Evolutionary conservation across 345 rosid genomes (phyloP).

Genomic region (Salix arbutifolia): DNA sequence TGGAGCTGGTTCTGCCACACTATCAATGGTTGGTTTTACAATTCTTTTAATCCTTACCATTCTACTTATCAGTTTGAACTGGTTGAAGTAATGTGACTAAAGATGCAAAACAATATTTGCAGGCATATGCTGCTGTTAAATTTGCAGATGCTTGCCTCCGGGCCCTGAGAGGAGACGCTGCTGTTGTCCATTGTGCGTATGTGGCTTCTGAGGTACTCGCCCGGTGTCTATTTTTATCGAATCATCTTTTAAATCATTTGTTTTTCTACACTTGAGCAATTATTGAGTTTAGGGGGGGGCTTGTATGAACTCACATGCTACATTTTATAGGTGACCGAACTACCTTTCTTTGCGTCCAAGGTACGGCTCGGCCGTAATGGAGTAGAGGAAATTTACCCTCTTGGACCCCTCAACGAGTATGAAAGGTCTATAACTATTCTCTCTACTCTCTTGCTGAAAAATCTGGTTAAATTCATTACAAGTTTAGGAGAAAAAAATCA

Average conservation of each 20-base stretch:
- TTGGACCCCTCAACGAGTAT: constrained; percentile 75
- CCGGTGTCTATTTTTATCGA: not conserved
- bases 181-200: constrained; percentile 65
- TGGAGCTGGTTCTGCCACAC: constrained; percentile 94
- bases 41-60: not conserved
- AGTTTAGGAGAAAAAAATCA: not conserved
- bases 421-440: constrained; percentile 52
- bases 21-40: constrained; percentile 68
- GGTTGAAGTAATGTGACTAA: not conserved
- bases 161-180: constrained; percentile 81
- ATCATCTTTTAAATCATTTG: not conserved
- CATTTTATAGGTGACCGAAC: constrained; percentile 73
- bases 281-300: not conserved
- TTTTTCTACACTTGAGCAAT: not conserved
- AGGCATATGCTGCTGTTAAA: constrained; percentile 99
- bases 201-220: constrained; percentile 68
- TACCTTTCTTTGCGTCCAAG: constrained; percentile 89
- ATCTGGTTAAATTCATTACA: not conserved
- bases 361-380: constrained; percentile 78
- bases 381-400: constrained; percentile 65
- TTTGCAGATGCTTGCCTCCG: constrained; percentile 90
- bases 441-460: not conserved
- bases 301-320: not conserved
- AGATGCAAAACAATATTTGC: constrained; percentile 13
- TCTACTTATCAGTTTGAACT: not conserved